Base-by-base conservation (phyloP, 495 filamentous ascomycete species). In the Poronia punctata region DNA sequence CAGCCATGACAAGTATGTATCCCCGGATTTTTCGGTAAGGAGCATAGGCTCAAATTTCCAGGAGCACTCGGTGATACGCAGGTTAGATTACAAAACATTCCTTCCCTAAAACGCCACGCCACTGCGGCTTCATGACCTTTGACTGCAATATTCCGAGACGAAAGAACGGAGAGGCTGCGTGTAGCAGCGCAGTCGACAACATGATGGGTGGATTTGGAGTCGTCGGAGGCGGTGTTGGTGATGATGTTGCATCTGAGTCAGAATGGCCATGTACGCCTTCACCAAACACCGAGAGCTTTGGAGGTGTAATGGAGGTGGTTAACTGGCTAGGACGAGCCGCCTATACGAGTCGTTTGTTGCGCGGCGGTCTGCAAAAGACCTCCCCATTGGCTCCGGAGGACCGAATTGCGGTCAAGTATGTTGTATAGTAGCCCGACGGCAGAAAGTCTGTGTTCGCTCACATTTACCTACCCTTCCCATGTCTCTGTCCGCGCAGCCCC, bases 231-330 rank as follows among this genome's bases (percentile, higher is more conserved):
- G 35, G 40, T 38, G 46, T 52, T 43, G 41, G 44, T 31, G 12
- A 43, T 52, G 42, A 52, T 46, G 55, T 53, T 43, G 40, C 49
- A 50, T 59, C 55, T 59, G 52, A 59, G 43, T 59, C 55, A 53
- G 46, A 43, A 51, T 46, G 32, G 45, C 43, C 27, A 40, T 27
- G 21, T 25, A 46, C 30, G 35, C 12, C 11, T 10, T 19, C 38
- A 26, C 20, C 54, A 52, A 54, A 58, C 48, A 35, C 54, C 54
- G 54, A 52, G 29, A 28, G 15, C n/a, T n/a, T n/a, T n/a, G n/a
- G n/a, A n/a, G 24, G 21, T 25, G 42, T 16, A 45, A 22, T 15
- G 32, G 31, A n/a, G 32, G 19, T 18, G 15, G 25, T 22, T 37
- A 23, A 38, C 42, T 47, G 37, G 45, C 18, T 36, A 36, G 28